Percentiles rank a stretch among this genome's conserved stretches.
Evolutionary conservation across 805 yeast genomes (phyloP).

Genomic region (Pichia kluyveri): DNA sequence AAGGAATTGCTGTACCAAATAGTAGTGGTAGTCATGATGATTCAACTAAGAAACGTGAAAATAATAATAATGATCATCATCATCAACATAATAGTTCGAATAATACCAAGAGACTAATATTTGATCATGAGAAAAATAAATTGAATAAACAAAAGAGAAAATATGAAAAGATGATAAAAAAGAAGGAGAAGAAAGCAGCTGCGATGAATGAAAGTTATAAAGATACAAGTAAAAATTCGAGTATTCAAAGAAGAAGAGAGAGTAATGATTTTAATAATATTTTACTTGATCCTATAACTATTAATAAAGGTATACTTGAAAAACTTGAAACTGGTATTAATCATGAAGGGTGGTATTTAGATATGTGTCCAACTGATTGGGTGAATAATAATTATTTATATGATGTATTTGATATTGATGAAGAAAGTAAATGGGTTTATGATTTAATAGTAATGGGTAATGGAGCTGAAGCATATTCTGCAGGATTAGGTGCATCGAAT

Average conservation of each 20-base stretch:
- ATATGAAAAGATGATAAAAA: background rate
- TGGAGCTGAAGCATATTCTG: slow-evolving; percentile 14
- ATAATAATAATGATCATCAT: background rate
- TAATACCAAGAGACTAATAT: background rate
- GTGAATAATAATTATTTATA: slow-evolving; percentile 39
- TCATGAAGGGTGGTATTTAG: slow-evolving; percentile 51
- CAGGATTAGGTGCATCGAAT: slow-evolving; percentile 15
- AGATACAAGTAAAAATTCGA: background rate
- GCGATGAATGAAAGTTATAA: background rate
- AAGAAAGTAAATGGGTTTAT: slow-evolving; percentile 81
- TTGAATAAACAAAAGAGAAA: background rate
- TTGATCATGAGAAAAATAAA: background rate
- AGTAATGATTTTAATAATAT: slow-evolving; percentile 7
- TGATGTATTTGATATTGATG: slow-evolving; percentile 52
- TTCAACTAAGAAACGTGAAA: background rate
- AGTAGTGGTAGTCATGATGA: background rate
- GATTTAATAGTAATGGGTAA: slow-evolving; percentile 32
- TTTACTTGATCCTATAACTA: slow-evolving; percentile 4
- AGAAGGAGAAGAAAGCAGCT: background rate
- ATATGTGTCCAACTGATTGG: slow-evolving; percentile 59
- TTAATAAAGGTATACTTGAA: slow-evolving; percentile 6
- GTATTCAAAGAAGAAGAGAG: slow-evolving; percentile 3
- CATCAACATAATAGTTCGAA: background rate
- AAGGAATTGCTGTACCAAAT: background rate
- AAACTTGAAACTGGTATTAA: slow-evolving; percentile 11